These are phyloP conservation scores for Haplographium delicatum DNA, from an alignment of 495 filamentous ascomycete species.

Conservation along the genomic window DNA sequence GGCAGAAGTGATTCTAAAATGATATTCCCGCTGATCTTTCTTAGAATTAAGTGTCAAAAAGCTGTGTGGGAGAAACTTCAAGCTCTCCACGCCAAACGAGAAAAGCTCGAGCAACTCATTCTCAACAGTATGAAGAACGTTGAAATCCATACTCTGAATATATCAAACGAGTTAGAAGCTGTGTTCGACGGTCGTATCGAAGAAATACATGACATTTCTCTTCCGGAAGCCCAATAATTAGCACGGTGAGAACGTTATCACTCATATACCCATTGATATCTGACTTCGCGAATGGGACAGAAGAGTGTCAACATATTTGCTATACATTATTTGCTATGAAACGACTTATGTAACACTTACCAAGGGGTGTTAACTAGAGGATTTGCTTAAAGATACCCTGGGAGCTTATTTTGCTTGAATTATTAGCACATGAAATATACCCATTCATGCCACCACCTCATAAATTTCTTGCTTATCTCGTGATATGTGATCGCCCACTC, in stretches of 20 bases:
- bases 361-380: neutral
- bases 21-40: too few species aligned
- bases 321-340: constrained; percentile 17
- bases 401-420: neutral
- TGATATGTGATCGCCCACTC: neutral
- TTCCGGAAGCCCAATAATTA: neutral
- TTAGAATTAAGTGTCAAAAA: constrained; percentile 18
- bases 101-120: constrained; percentile 19
- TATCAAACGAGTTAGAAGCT: constrained; percentile 17
- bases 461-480: neutral
- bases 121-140: constrained; percentile 18
- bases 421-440: constrained; percentile 5
- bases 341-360: constrained; percentile 2
- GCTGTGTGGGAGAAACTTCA: constrained; percentile 14
- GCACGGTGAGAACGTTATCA: neutral
- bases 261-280: too few species aligned
- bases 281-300: neutral
- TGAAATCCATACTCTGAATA: constrained; percentile 18
- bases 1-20: too few species aligned
- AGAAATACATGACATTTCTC: constrained; percentile 9
- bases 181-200: constrained; percentile 21
- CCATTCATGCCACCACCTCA: neutral
- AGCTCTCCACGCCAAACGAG: constrained; percentile 19
- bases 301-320: constrained; percentile 1
- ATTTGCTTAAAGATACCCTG: constrained; percentile 6